A percentile compares a stretch with the other conserved stretches of the same genome.
These are phyloP conservation scores for Chionographis japonica DNA, from an alignment of 106 monocot species.

Conservation along the genomic window DNA sequence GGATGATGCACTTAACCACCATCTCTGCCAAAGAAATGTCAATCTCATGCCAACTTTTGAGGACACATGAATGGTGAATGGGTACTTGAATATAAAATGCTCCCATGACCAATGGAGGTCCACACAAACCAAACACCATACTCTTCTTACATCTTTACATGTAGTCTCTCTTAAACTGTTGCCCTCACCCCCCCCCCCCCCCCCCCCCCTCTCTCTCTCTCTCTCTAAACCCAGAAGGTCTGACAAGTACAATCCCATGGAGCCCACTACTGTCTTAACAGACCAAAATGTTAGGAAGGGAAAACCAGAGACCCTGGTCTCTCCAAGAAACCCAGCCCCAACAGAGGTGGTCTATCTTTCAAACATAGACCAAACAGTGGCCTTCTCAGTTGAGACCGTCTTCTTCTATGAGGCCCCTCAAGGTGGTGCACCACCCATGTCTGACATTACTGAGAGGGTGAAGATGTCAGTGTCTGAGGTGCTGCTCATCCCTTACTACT, in stretches of 20 bases:
- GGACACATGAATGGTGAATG: conserved; percentile 7
- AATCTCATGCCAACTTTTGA: conserved; percentile 4
- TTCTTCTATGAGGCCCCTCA: conserved; percentile 51
- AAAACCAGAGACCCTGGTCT: conserved; percentile 24
- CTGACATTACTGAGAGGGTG: conserved; percentile 38
- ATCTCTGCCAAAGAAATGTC: not conserved
- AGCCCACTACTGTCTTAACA: conserved; percentile 14
- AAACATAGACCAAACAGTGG: conserved; percentile 85
- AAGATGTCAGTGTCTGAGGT: conserved; percentile 42
- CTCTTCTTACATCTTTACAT: not conserved
- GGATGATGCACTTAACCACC: not conserved
- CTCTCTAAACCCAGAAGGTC: not conserved
- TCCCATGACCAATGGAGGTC: too few relatives aligned
- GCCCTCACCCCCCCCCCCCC: too few relatives aligned
- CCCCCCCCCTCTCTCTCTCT: too few relatives aligned
- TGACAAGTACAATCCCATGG: conserved; percentile 19
- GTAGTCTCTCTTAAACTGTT: too few relatives aligned
- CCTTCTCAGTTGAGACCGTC: conserved; percentile 75
- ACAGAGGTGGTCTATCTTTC: conserved; percentile 52
- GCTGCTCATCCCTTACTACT: conserved; percentile 61
- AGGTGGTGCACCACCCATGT: not conserved
- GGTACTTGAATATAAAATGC: too few relatives aligned
- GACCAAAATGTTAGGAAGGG: conserved; percentile 36
- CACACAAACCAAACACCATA: not conserved
- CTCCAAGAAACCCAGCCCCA: conserved; percentile 37